Conservation (phyloP, 2,329 filamentous ascomycete genomes). For the Cordyceps farinosa region DNA sequence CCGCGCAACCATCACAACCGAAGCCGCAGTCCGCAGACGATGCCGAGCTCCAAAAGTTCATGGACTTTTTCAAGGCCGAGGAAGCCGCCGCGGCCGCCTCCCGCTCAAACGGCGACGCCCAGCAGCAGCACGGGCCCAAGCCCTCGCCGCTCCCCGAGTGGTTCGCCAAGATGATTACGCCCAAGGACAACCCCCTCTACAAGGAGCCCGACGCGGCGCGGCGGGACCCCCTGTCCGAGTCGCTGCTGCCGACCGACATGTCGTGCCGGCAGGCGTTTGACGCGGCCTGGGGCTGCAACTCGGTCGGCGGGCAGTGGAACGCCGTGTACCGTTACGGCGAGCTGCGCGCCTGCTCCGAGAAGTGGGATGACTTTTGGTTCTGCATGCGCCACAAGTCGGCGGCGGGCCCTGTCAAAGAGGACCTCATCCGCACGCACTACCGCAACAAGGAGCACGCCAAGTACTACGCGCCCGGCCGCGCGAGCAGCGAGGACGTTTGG, state of each 20-base stretch:
- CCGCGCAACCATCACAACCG: conserved; percentile 26
- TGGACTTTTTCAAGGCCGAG: conserved; percentile 43
- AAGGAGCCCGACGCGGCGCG: conserved; percentile 26
- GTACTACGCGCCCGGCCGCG: conserved; percentile 60
- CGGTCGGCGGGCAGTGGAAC: conserved; percentile 85
- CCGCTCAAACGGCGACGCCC: conserved; percentile 25
- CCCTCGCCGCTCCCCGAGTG: conserved; percentile 15
- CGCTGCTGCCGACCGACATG: conserved; percentile 75
- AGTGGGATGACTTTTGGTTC: conserved; percentile 95
- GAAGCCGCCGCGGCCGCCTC: conserved; percentile 23
- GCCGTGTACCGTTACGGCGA: conserved; percentile 84
- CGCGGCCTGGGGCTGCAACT: conserved; percentile 89
- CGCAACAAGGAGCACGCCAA: conserved; percentile 61
- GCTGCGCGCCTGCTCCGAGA: conserved; percentile 72
- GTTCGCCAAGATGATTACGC: conserved; percentile 12
- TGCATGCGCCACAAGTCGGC: conserved; percentile 82
- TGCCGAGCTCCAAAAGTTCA: conserved; percentile 51
- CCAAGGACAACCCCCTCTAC: conserved; percentile 12
- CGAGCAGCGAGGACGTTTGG: conserved; percentile 91
- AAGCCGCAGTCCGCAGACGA: conserved; percentile 35
- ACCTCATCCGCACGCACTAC: conserved; percentile 64
- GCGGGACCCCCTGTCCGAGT: conserved; percentile 54
- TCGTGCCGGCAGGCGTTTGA: conserved; percentile 90
- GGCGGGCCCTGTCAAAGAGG: conserved; percentile 55
- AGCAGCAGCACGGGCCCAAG: conserved; percentile 21